Evolutionary conservation across 2,329 filamentous ascomycete genomes (phyloP).

Genomic region (Fusarium mangiferae): DNA sequence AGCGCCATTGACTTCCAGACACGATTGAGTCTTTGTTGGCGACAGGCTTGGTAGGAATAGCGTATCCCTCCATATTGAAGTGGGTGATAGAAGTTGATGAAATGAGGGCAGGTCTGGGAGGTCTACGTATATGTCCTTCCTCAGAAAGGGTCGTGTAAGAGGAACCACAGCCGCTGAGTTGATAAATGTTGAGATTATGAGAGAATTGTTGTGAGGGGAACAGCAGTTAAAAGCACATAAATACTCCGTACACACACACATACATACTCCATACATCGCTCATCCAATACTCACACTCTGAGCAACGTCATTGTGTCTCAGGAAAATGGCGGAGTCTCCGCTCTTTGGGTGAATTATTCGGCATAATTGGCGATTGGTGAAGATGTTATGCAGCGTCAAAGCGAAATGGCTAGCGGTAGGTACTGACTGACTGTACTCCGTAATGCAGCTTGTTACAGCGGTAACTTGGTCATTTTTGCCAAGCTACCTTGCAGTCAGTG

Average conservation of each 20-base stretch:
- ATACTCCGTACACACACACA: not conserved
- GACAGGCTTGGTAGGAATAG: constrained; percentile 29
- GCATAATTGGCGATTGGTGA: constrained; percentile 19
- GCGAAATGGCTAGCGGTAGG: not conserved
- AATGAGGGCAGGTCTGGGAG: not conserved
- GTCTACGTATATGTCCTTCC: not conserved
- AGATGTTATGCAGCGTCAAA: not conserved
- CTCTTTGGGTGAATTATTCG: constrained; percentile 32
- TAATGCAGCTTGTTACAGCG: not conserved
- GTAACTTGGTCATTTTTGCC: not conserved
- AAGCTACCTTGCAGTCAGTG: not conserved
- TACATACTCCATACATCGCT: not conserved
- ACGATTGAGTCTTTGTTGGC: constrained; percentile 32
- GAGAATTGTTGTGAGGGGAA: constrained; percentile 25
- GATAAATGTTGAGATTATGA: not conserved
- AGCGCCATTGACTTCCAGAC: constrained; percentile 60
- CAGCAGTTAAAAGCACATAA: not conserved
- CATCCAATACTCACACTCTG: not conserved
- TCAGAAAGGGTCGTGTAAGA: not conserved
- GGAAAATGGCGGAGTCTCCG: constrained; percentile 21
- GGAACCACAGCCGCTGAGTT: not conserved
- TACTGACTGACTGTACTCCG: not conserved
- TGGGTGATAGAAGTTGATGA: not conserved
- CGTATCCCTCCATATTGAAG: constrained; percentile 36
- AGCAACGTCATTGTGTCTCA: constrained; percentile 26